These are phyloP conservation scores for Daldinia childiae DNA, from an alignment of 495 filamentous ascomycete species.

Conservation along the genomic window DNA sequence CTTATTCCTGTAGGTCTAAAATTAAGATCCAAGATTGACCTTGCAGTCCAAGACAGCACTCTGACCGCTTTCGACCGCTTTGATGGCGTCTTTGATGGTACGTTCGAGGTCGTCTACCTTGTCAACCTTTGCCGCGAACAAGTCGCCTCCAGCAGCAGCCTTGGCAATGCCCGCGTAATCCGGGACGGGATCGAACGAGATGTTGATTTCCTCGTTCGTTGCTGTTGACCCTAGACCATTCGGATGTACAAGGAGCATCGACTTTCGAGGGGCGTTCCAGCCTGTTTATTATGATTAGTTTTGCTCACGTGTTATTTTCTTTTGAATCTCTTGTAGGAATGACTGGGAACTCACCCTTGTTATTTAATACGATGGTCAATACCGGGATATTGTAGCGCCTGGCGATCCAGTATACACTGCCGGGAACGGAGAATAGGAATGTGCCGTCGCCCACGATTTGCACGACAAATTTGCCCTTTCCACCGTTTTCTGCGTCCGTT, in stretches of 20 bases:
- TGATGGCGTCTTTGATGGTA: constrained; percentile 71
- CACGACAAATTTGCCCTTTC: constrained; percentile 85
- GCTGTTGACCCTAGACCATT: constrained; percentile 80
- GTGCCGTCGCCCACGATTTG: constrained; percentile 95
- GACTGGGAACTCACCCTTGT: constrained; percentile 68
- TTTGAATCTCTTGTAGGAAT: neutral
- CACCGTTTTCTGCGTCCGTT: constrained; percentile 67
- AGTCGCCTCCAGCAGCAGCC: constrained; percentile 81
- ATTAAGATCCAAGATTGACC: constrained; percentile 53
- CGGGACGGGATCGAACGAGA: constrained; percentile 84
- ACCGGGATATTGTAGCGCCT: constrained; percentile 87
- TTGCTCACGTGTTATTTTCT: neutral
- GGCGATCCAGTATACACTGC: constrained; percentile 92
- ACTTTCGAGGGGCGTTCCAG: constrained; percentile 85
- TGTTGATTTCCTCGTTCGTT: constrained; percentile 87
- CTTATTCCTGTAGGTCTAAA: neutral
- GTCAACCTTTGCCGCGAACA: constrained; percentile 70
- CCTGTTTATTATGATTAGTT: constrained; percentile 54
- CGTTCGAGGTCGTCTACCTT: constrained; percentile 68
- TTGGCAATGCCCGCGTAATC: constrained; percentile 93
- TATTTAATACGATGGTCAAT: constrained; percentile 91
- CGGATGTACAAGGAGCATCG: constrained; percentile 82
- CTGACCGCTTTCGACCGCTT: constrained; percentile 71
- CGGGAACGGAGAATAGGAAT: constrained; percentile 87
- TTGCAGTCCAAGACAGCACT: constrained; percentile 72